Base-by-base conservation (phyloP, 441 rosid species). In the Erodium trifolium region DNA sequence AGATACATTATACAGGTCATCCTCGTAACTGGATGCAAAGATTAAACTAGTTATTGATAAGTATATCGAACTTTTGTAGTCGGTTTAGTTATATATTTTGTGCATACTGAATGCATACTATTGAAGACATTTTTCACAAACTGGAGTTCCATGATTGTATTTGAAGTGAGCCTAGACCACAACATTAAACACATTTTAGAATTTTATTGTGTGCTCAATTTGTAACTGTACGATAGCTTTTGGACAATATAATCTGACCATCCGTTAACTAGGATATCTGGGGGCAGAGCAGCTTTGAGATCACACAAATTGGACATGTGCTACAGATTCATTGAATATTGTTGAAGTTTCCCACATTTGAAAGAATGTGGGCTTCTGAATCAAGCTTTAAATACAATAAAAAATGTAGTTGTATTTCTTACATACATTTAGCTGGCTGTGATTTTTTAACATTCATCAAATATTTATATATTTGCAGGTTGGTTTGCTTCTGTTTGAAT, bases 401-500 rank as follows among this genome's bases (percentile, higher is more conserved):
- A 10, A 41, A 41, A 41, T 41, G 0, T 41, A 41, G 47, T 53
- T 6, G 19, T 14, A 53, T 3, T 57, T 57, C 63, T 57, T 3
- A 57, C 9, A 2, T 57, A 18, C 12, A 18, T 17, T 1, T 17
- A 57, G 31, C 63, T 8, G 6, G 4, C 27, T 7, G 29, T 3
- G 41, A 37, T 37, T 37, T 57, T 57, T 57, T 19, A 57, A 16
- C 5, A 12, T 35, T 35, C 43, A 13, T 64, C 62, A 5, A 4
- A 27, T 51, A 29, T 68, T 63, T 64, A 19, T 16, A 49, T 41
- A 68, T 10, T 73, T 45, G 60, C 80, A 86, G 96, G 85, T 83
- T 74, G 92, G 96, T 73, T 68, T 84, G 78, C 89, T 89, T 73
- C 78, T 89, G 70, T 86, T 81, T 1, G 96, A 89, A 78, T 83